A percentile compares a stretch with the other conserved stretches of the same genome.
Evolutionary conservation across 2,329 filamentous ascomycete species (phyloP).

Genomic region (Talaromyces sp.): DNA sequence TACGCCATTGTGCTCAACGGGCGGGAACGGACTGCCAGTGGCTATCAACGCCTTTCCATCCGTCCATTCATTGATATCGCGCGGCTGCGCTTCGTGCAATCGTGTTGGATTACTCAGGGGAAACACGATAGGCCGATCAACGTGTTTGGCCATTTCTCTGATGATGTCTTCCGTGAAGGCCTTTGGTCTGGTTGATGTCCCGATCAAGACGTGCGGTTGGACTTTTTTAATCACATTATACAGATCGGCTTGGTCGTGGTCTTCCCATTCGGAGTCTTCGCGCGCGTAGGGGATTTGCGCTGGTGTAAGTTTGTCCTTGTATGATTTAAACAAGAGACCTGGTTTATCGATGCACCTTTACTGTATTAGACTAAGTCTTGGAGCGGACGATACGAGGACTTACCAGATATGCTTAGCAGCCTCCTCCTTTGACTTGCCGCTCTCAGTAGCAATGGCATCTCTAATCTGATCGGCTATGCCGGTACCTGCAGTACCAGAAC

Average conservation of each 20-base stretch:
- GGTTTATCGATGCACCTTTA: conserved; percentile 75
- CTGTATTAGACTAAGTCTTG: conserved; percentile 39
- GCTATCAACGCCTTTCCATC: conserved; percentile 73
- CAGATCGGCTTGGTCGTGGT: conserved; percentile 57
- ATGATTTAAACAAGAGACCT: conserved; percentile 66
- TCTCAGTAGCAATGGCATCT: conserved; percentile 71
- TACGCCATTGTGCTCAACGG: conserved; percentile 60
- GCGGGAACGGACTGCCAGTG: conserved; percentile 77
- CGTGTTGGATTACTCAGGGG: conserved; percentile 82
- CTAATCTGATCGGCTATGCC: conserved; percentile 83
- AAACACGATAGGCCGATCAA: conserved; percentile 71
- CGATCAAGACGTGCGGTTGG: conserved; percentile 77
- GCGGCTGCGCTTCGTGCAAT: conserved; percentile 76
- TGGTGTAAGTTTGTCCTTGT: conserved; percentile 58
- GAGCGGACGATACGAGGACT: not conserved
- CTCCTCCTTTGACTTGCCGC: conserved; percentile 65
- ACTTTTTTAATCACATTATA: conserved; percentile 66
- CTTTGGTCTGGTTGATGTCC: conserved; percentile 74
- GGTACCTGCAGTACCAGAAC: conserved; percentile 75
- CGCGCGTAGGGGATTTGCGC: conserved; percentile 68
- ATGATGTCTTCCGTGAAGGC: conserved; percentile 74
- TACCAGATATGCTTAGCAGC: conserved; percentile 71
- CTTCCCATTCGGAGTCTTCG: conserved; percentile 59
- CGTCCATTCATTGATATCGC: conserved; percentile 75
- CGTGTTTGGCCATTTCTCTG: conserved; percentile 70